phyloP scores from a whole-genome alignment of 2,329 filamentous ascomycete species.

The Colletotrichum chlorophyti region DNA sequence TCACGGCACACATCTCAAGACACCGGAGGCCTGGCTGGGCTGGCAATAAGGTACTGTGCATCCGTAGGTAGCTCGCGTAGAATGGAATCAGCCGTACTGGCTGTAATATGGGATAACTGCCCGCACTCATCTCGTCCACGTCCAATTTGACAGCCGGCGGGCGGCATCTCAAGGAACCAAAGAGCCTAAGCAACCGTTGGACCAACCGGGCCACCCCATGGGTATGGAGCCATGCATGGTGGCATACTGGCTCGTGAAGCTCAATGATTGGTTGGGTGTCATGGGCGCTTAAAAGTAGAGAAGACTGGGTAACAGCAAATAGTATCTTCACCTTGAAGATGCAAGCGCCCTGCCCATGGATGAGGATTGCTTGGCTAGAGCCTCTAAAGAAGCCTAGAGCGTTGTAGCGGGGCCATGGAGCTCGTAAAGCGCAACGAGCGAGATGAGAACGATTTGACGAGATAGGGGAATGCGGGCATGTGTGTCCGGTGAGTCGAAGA shows the following conservation, averaged over 20 bases:
- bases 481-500: constrained; percentile 21
- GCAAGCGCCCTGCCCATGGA: constrained; percentile 28
- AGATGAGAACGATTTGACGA: constrained; percentile 18
- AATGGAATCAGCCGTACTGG: not conserved
- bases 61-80: no score
- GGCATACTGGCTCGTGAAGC: constrained; percentile 26
- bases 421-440: constrained; percentile 16
- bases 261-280: constrained; percentile 28
- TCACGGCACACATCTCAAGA: not conserved
- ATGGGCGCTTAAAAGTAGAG: constrained; percentile 32
- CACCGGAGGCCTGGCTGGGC: constrained; percentile 14
- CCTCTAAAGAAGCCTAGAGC: constrained; percentile 12
- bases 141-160: no score
- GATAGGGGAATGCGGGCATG: constrained; percentile 12
- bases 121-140: no score
- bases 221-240: constrained; percentile 28
- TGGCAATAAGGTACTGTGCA: constrained; percentile 4
- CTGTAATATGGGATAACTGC: constrained; percentile 12
- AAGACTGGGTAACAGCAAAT: constrained; percentile 19
- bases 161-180: constrained; percentile 18
- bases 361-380: constrained; percentile 21
- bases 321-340: constrained; percentile 21
- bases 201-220: no score
- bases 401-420: constrained; percentile 6
- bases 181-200: constrained; percentile 21